Conservation (phyloP, 257 asterid genomes). For the Plantago ovata region DNA sequence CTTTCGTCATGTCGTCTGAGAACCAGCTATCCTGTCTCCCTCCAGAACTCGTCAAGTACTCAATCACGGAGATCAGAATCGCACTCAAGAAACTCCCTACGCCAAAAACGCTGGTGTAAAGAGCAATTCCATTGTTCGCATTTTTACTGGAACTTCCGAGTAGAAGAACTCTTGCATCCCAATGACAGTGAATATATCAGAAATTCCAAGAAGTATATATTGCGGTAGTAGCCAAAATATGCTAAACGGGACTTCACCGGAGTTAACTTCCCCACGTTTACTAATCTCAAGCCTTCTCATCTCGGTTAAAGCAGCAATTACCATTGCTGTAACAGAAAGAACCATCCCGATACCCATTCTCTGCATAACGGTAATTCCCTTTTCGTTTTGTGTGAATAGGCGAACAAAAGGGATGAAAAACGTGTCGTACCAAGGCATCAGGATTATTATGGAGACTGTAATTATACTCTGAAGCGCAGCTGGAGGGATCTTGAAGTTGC, state of each 20-base stretch:
- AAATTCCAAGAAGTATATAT: constrained; percentile 69
- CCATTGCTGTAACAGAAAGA: constrained; percentile 72
- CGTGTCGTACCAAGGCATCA: constrained; percentile 70
- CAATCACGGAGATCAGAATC: constrained; percentile 51
- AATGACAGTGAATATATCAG: constrained; percentile 84
- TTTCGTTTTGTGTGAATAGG: constrained; percentile 43
- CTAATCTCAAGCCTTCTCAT: constrained; percentile 37
- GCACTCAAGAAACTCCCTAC: constrained; percentile 86
- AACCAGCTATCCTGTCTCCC: constrained; percentile 58
- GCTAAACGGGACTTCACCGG: constrained; percentile 38
- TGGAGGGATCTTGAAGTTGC: constrained; percentile 73
- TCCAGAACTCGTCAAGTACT: constrained; percentile 39
- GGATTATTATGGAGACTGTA: constrained; percentile 57
- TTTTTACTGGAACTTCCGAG: constrained; percentile 61
- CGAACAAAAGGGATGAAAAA: constrained; percentile 61
- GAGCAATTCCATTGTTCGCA: constrained; percentile 87
- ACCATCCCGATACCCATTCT: constrained; percentile 88
- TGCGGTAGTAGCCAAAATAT: constrained; percentile 89
- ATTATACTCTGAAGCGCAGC: constrained; percentile 88
- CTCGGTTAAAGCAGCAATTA: constrained; percentile 69
- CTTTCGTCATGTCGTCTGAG: constrained; percentile 57
- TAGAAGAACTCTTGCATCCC: constrained; percentile 94
- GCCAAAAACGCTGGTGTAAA: constrained; percentile 86
- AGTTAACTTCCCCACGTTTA: not conserved
- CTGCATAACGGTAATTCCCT: constrained; percentile 69